Evolutionary conservation across 2,329 filamentous ascomycete species (phyloP), one percentile per base, ranked within the genome.

Genomic region (Curvularia sp.): DNA sequence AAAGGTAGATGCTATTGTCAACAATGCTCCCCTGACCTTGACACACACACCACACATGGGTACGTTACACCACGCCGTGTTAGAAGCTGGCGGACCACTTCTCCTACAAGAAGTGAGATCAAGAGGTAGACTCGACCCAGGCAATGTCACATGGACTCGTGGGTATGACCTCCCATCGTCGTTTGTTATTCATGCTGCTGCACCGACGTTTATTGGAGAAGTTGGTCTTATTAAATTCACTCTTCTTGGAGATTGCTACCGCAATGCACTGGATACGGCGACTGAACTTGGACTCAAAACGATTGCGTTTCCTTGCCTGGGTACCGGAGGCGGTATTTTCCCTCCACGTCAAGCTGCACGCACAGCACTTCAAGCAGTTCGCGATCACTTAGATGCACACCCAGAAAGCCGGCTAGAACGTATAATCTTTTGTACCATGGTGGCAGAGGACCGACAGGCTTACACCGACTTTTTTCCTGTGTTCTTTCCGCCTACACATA

Each of bases 1-100:
- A 3, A 64, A 68, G 24, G 73, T 75, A 0, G 75, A 75, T 42
- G 73, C 73, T 10, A 76, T 77, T 20, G 70, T 77, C 10, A 76
- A 73, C 42, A 72, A 69, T 42, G 67, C 72, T 1, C 70, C 69
- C 13, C 43, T 28, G 7, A 43, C 57, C 1, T 46, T 74, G 50
- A 64, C 55, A 6, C 12, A 58, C 35, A 52, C 57, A 9, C 64
- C 52, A 53, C 10, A 35, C 8, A 48, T 31, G 7, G 55, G 61
- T 2, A 71, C 63, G 3, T 62, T 77, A 15, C 73, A 74, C 18
- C 33, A 66, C 28, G 49, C 58, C 7, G 53, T 77, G 6, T 69
- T 75, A 42, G 64, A 62, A 61, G 69, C 67, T 26, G 74, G 71
- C 18, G 75, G 75, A 1, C 66, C 70, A 28, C 61, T 44, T 1